Conservation (phyloP, 2,329 filamentous ascomycete species). For the Blumeria hordei region DNA sequence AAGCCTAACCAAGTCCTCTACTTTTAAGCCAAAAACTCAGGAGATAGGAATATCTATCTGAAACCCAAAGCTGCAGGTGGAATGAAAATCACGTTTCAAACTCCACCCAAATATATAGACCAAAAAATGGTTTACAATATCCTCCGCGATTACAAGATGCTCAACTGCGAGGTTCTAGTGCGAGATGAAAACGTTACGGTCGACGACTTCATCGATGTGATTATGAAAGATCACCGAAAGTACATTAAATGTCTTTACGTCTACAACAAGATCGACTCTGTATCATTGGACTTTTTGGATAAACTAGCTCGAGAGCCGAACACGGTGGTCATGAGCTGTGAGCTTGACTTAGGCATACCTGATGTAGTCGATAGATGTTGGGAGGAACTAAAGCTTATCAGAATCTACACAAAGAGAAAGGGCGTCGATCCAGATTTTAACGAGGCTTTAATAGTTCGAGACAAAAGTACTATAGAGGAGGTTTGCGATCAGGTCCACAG, state of each 20-base stretch:
- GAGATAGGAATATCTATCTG: slow-evolving; percentile 70
- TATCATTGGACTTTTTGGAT: slow-evolving; percentile 83
- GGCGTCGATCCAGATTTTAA: slow-evolving; percentile 69
- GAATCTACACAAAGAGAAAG: slow-evolving; percentile 93
- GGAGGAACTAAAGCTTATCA: slow-evolving; percentile 73
- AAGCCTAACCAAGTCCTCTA: slow-evolving; percentile 16
- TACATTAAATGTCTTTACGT: slow-evolving; percentile 91
- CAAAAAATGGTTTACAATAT: slow-evolving; percentile 98
- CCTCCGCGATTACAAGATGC: slow-evolving; percentile 90
- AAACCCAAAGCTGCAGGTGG: slow-evolving; percentile 90
- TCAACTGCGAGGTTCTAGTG: slow-evolving; percentile 90
- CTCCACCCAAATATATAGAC: slow-evolving; percentile 72
- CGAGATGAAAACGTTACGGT: slow-evolving; percentile 89
- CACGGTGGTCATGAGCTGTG: slow-evolving; percentile 93
- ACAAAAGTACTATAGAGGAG: slow-evolving; percentile 76
- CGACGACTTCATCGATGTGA: slow-evolving; percentile 96
- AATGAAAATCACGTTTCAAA: slow-evolving; percentile 94
- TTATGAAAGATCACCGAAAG: slow-evolving; percentile 97
- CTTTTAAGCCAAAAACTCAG: not conserved
- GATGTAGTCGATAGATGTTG: slow-evolving; percentile 91
- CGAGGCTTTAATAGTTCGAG: slow-evolving; percentile 82
- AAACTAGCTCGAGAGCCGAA: slow-evolving; percentile 76
- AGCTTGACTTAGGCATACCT: slow-evolving; percentile 75
- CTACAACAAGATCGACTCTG: slow-evolving; percentile 98
- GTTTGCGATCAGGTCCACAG: slow-evolving; percentile 91